Evolutionary conservation across 1,284 basidiomycete species (phyloP).

Genomic region (Heterobasidion irregulare): DNA sequence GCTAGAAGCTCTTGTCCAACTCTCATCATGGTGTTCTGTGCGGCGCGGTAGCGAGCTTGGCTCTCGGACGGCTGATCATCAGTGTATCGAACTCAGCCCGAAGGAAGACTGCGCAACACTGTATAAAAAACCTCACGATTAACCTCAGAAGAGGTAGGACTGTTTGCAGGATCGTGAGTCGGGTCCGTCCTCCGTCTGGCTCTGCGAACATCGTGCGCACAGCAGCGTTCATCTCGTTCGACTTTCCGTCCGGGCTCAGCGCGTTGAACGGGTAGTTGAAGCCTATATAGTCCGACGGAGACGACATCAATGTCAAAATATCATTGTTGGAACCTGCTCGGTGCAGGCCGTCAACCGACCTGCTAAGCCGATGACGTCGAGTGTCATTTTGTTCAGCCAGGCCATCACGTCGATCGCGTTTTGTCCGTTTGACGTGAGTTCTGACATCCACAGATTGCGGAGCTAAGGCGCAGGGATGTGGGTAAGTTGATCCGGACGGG

Average conservation of each 20-base stretch:
- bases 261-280: constrained; percentile 47
- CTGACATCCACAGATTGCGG: constrained; percentile 16
- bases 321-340: background rate
- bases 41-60: background rate
- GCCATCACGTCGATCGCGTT: constrained; percentile 28
- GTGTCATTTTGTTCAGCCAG: constrained; percentile 35
- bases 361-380: constrained; percentile 44
- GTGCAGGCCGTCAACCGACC: constrained; percentile 17
- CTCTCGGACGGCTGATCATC: background rate
- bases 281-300: constrained; percentile 13
- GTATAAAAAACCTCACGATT: background rate
- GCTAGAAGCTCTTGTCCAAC: constrained; percentile 37
- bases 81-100: too few relatives aligned
- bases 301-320: background rate
- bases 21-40: background rate
- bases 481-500: background rate
- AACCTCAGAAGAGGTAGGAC: constrained; percentile 13
- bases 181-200: background rate
- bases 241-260: constrained; percentile 18
- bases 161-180: background rate
- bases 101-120: too few relatives aligned
- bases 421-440: constrained; percentile 5
- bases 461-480: constrained; percentile 11
- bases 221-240: constrained; percentile 32
- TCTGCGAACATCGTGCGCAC: constrained; percentile 19